phyloP scores from a whole-genome alignment of 164 flowering plant species.

The Houttuynia cordata region DNA sequence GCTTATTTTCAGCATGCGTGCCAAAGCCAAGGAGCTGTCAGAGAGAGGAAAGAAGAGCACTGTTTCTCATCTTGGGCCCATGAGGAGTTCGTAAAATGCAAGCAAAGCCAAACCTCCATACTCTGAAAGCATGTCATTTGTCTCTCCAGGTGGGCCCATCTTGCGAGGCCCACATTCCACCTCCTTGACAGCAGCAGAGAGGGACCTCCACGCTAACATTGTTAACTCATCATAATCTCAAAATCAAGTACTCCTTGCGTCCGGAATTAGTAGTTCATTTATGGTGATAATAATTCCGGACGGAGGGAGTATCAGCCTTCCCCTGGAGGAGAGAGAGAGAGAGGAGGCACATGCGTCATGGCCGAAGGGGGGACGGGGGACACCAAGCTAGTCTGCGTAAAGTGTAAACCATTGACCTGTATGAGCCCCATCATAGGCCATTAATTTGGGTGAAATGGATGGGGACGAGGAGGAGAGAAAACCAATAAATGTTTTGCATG shows the following conservation, averaged over 20 bases:
- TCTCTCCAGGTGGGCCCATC: no score
- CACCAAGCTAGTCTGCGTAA: constrained; percentile 35
- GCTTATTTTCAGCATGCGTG: not conserved
- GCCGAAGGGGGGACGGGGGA: constrained; percentile 33
- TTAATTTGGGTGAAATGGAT: constrained; percentile 13
- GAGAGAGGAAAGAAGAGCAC: not conserved
- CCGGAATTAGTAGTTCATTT: no score
- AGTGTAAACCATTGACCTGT: constrained; percentile 36
- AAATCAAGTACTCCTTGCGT: not conserved
- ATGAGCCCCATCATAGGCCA: no score
- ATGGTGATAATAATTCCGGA: no score
- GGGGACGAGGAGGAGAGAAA: constrained; percentile 3
- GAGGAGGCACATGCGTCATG: not conserved
- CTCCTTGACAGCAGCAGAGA: not conserved
- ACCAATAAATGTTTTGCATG: constrained; percentile 22
- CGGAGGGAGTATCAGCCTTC: no score
- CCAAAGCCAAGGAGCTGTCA: constrained; percentile 1
- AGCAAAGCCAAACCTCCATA: not conserved
- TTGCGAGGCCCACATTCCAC: no score
- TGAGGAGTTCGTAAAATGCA: not conserved
- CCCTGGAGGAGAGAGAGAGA: not conserved
- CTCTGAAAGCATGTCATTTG: no score
- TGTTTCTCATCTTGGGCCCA: not conserved
- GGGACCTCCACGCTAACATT: no score
- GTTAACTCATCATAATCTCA: not conserved